Base-by-base conservation (phyloP, 768 basidiomycete genomes). In the Sporobolomyces phaffii region DNA sequence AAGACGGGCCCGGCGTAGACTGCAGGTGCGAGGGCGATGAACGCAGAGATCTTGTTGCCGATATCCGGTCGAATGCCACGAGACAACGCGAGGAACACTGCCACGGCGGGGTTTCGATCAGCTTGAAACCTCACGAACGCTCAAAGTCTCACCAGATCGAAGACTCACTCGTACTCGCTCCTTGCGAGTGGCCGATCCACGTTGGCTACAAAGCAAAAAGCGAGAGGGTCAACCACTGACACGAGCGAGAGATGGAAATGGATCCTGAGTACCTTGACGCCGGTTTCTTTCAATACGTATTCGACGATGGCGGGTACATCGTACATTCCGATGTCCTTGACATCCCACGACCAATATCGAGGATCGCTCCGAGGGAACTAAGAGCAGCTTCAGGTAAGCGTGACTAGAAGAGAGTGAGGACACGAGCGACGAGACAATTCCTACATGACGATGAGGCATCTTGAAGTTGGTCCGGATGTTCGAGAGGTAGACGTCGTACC, bases 161-260 rank as follows among this genome's bases (percentile, higher is more conserved):
- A 34, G 40, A 60, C 62, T 38, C 18, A 68, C 67, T 69, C 14
- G 64, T 65, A 5, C 60, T 56, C 7, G 60, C 49, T 17, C 81
- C 80, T 73, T 81, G 81, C 7, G 80, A 80, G 62, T 81, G 81
- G 17, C 80, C 81, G 50, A 81, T 79, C 68, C 80, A 80, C 13
- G 76, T 80, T 60, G 80, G 79, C 79, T 80, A 60, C 8, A 13
- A 51, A 56, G 14, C n/a, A n/a, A 29, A 24, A 44, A 15, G 45
- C 29, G 31, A 24, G 28, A 18, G 5, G 44, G 62, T 34, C n/a
- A 24, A 28, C 8, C 33, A 38, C 1, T 3, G 47, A 50, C 22
- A 14, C 11, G 26, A 15, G 48, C 26, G 18, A 9, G 8, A 3
- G 26, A 15, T 2, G 0, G 14, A 13, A 38, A 38, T 38, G 38